Conservation (phyloP, 148 eudicot species). For the Agrostemma githago region DNA sequence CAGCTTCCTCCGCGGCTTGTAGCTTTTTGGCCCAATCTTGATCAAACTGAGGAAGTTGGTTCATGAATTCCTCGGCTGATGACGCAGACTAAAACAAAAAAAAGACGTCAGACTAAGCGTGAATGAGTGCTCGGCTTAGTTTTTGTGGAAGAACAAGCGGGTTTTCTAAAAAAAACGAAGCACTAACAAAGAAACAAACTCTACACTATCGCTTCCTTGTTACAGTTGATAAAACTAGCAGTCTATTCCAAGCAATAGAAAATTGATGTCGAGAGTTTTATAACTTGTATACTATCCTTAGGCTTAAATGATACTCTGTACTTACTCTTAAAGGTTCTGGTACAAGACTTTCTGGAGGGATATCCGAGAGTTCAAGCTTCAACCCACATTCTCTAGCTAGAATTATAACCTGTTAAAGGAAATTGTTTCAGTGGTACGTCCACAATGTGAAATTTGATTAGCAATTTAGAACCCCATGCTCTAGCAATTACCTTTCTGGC, state of each 20-base stretch:
- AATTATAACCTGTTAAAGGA: conserved; percentile 70
- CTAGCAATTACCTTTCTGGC: conserved; percentile 72
- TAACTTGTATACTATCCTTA: neutral
- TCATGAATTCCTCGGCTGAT: conserved; percentile 79
- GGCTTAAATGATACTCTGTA: neutral
- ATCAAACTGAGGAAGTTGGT: conserved; percentile 70
- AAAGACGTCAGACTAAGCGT: neutral
- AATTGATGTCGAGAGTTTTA: neutral
- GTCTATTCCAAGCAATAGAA: neutral
- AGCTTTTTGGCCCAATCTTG: conserved; percentile 55
- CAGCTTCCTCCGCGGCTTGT: conserved; percentile 70
- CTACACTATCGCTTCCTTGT: neutral
- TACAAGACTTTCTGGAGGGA: conserved; percentile 81
- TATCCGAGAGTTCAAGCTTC: conserved; percentile 91
- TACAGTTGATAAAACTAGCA: neutral
- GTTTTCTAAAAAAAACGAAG: neutral
- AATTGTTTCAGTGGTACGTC: conserved; percentile 11
- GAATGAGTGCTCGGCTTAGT: neutral
- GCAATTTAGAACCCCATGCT: neutral
- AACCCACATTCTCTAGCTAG: conserved; percentile 91
- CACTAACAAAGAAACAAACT: neutral
- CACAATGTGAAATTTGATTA: too few relatives aligned
- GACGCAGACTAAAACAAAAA: conserved; percentile 38
- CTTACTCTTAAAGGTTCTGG: conserved; percentile 84
- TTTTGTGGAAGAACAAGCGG: neutral